Percentiles rank a stretch among this genome's conserved stretches.
Evolutionary conservation across 768 basidiomycete genomes (phyloP).

Genomic region (Hortiboletus flavorubellus): DNA sequence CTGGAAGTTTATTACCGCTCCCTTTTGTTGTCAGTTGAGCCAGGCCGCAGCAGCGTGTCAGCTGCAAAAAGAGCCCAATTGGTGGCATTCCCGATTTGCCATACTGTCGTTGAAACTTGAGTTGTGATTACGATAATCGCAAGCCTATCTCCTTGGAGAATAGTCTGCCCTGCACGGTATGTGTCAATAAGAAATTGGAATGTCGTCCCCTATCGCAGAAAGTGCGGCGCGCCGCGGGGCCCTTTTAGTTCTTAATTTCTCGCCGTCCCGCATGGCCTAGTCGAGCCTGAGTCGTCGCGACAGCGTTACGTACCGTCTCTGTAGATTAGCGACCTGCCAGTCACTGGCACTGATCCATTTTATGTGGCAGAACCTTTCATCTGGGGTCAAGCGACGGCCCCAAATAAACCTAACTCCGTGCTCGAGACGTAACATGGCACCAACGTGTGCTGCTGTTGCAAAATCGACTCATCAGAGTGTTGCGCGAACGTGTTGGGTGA

Average conservation of each 20-base stretch:
- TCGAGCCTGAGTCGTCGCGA: not conserved
- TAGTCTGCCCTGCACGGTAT: not conserved
- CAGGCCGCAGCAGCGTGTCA: not conserved
- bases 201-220: not conserved
- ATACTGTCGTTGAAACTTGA: constrained; percentile 9
- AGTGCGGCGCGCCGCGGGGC: not conserved
- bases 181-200: not conserved
- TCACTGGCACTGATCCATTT: not conserved
- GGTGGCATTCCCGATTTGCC: not conserved
- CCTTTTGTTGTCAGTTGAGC: not conserved
- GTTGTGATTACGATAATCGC: constrained; percentile 10
- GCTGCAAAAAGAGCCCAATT: not conserved
- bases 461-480: not conserved
- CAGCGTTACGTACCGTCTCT: not conserved
- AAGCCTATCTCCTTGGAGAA: not conserved
- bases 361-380: not conserved
- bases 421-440: not conserved
- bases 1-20: not conserved
- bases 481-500: not conserved
- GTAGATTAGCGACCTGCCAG: not conserved
- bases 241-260: no score
- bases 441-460: not conserved
- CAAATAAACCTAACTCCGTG: not conserved
- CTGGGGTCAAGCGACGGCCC: not conserved
- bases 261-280: no score